Evolutionary conservation across 2,329 filamentous ascomycete species (phyloP).

Genomic region (Aciculosporium take): DNA sequence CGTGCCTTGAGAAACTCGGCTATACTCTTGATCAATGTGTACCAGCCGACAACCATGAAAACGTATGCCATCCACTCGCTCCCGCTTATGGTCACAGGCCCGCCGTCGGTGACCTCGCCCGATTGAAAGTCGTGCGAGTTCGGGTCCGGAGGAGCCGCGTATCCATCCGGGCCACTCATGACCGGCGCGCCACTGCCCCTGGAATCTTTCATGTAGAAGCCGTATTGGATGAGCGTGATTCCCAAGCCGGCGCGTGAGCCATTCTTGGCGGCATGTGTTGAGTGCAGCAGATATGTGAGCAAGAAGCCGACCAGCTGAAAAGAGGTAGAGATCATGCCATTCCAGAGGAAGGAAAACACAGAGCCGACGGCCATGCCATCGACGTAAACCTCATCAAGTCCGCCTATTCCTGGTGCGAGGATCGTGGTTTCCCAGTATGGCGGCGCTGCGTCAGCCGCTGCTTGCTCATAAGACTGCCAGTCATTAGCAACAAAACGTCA

Average conservation of each 20-base stretch:
- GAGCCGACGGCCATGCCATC: slow-evolving; percentile 89
- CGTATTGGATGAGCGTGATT: slow-evolving; percentile 90
- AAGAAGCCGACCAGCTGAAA: slow-evolving; percentile 96
- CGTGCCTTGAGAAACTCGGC: slow-evolving; percentile 80
- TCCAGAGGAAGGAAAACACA: slow-evolving; percentile 79
- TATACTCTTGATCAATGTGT: slow-evolving; percentile 86
- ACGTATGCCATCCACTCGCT: slow-evolving; percentile 84
- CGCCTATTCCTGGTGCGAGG: slow-evolving; percentile 75
- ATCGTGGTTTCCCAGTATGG: slow-evolving; percentile 99
- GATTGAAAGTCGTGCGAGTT: slow-evolving; percentile 85
- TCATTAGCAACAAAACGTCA: slow-evolving; percentile 20
- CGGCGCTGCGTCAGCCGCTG: slow-evolving; percentile 85
- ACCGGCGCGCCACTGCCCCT: slow-evolving; percentile 27
- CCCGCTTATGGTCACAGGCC: slow-evolving; percentile 46
- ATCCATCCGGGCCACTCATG: slow-evolving; percentile 40
- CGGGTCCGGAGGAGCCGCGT: slow-evolving; percentile 65
- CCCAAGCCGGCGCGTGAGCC: slow-evolving; percentile 88
- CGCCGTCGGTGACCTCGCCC: slow-evolving; percentile 41
- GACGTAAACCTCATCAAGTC: slow-evolving; percentile 90
- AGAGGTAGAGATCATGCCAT: slow-evolving; percentile 91
- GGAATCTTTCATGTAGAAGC: slow-evolving; percentile 79
- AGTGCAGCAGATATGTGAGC: slow-evolving; percentile 93
- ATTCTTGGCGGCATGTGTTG: slow-evolving; percentile 95
- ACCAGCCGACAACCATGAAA: slow-evolving; percentile 96
- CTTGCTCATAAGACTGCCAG: slow-evolving; percentile 85